Base-by-base conservation (phyloP, 2,329 filamentous ascomycete genomes). In the Curvularia lunata region DNA sequence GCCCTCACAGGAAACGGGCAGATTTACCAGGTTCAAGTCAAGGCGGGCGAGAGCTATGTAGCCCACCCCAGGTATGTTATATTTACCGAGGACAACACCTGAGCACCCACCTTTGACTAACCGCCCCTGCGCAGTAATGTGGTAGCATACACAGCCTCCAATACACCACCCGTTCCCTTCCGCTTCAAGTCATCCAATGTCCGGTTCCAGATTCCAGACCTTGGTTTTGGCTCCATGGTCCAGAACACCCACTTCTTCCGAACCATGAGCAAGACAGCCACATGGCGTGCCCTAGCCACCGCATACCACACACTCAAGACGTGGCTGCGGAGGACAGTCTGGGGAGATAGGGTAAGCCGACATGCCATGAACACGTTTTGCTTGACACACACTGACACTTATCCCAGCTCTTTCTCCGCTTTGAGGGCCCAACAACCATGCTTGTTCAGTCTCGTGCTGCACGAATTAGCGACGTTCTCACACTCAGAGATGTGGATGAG, bases 381-480 rank as follows among this genome's bases (percentile, higher is more conserved):
- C 23, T 43, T 27, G 34, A 37, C 27, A 40, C 7, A 18, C 12
- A 42, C 65, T 72, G 59, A 73, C 48, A 30, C 9, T 16, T 0
- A 12, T 16, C 40, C 10, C 59, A 87, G 78, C 82, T 98, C 25
- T 98, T 98, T 78, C 81, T 99, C 30, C 90, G 91, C 71, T 97
- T 99, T 74, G 85, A 88, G 55, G 95, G 95, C 0, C 95, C 95
- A 1, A 86, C 86, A 5, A 97, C 91, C 2, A 85, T 99, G 48
- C 83, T 98, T 42, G 82, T 99, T 69, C 96, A 96, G 63, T 96
- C 92, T 51, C 87, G 94, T n/a, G 92, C 88, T 13, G 86, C 91
- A 21, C 84, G 90, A 16, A 80, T 96, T 42, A 87, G 86, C 52
- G 94, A 99, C 64, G 85, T 91, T 2, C 81, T 99, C 64, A 91